Base-by-base conservation (phyloP, 768 basidiomycete species). In the Rubroboletus pulcherrimus region DNA sequence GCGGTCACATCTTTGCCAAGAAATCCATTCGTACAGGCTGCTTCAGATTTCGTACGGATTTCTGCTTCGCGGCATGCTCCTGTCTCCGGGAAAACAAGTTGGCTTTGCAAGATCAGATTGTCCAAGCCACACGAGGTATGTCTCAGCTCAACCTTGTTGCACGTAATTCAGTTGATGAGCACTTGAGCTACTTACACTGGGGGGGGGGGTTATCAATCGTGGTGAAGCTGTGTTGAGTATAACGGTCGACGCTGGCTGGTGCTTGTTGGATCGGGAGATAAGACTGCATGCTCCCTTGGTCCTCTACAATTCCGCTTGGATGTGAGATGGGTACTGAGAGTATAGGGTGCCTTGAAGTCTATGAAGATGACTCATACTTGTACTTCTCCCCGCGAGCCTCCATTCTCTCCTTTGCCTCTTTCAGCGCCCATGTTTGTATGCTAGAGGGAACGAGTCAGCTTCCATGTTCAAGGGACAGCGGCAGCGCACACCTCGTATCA, bases 371-470 rank as follows among this genome's bases (percentile, higher is more conserved):
- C 66, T 87, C 84, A 67, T 94, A 93, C 77, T 88, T 83, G 71
- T 88, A 87, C 67, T 87, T 84, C 76, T 95, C 94, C 48, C 91
- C 93, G n/a, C 93, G 83, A 12, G 87, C 92, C 65, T 93, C 91
- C 90, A 97, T 91, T 59, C 93, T 79, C 54, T 77, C 78, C 73
- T 93, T 92, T 10, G 93, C 93, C 72, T 97, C 93, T 60, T 86
- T 80, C 68, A 94, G 73, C 33, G 94, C 94, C 93, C 94, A 97
- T 1, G 87, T 84, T 74, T 93, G 89, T 74, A 97, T 89, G 69
- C 93, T 97, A 64, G 35, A 55, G 6, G 30, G 15, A 17, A 43
- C 21, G 14, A 48, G 42, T 57, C 49, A 47, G 42, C n/a, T 10
- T 10, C 35, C 33, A 55, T 24, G 52, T 49, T 24, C 43, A 46